phyloP scores from a whole-genome alignment of 1,284 basidiomycete species.

The Exobasidium rhododendri region DNA sequence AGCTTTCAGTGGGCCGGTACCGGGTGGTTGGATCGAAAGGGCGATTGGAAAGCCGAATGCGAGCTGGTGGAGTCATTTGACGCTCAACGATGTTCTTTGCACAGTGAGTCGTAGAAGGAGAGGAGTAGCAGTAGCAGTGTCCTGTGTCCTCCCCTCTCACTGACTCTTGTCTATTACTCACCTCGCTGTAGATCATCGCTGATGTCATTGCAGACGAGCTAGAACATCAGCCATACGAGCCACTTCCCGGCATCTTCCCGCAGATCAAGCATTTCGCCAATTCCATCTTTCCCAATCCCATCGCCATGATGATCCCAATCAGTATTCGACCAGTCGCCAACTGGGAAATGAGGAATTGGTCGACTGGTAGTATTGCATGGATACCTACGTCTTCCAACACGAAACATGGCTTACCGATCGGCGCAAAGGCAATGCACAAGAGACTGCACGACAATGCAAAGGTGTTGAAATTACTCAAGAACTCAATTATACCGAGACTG shows the following conservation, averaged over 20 bases:
- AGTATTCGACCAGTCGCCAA: slow-evolving; percentile 44
- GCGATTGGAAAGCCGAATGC: slow-evolving; percentile 23
- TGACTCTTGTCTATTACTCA: not conserved
- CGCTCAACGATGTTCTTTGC: slow-evolving; percentile 50
- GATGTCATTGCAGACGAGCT: slow-evolving; percentile 42
- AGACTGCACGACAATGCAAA: slow-evolving; percentile 37
- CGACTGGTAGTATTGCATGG: slow-evolving; percentile 46
- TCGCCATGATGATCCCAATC: slow-evolving; percentile 47
- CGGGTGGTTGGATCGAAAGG: slow-evolving; percentile 33
- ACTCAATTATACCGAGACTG: slow-evolving; percentile 35
- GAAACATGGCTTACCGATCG: slow-evolving; percentile 18
- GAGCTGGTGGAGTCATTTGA: slow-evolving; percentile 33
- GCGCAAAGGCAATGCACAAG: slow-evolving; percentile 26
- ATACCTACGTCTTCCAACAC: slow-evolving; percentile 21
- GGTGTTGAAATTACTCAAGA: slow-evolving; percentile 42
- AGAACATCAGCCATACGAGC: slow-evolving; percentile 15
- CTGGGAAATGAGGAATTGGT: slow-evolving; percentile 48
- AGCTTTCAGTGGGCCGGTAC: slow-evolving; percentile 45
- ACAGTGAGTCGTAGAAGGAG: slow-evolving; percentile 13
- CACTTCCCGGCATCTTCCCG: slow-evolving; percentile 21
- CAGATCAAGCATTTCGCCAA: slow-evolving; percentile 22
- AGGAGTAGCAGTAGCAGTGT: slow-evolving; percentile 1
- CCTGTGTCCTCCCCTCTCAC: not conserved
- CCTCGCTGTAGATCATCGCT: slow-evolving; percentile 29
- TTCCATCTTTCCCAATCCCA: slow-evolving; percentile 31